Conservation (phyloP, 1,284 basidiomycete genomes). For the Acaromyces ingoldii region DNA sequence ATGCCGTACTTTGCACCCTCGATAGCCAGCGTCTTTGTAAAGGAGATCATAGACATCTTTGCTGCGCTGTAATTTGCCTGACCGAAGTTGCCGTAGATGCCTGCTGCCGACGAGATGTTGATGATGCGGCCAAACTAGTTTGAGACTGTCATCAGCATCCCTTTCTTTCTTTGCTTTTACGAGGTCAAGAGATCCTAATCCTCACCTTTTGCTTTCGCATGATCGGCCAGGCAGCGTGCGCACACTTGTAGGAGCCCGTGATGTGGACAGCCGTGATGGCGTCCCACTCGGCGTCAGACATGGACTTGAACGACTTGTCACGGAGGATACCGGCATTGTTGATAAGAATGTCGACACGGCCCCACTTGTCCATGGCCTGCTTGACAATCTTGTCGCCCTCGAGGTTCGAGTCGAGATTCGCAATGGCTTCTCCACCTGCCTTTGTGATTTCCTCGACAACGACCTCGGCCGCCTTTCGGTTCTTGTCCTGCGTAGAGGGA, state of each 20-base stretch:
- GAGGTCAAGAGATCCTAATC: background rate
- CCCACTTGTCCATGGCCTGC: slow-evolving; percentile 81
- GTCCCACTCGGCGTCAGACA: slow-evolving; percentile 54
- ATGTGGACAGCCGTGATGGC: slow-evolving; percentile 77
- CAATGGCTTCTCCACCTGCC: slow-evolving; percentile 59
- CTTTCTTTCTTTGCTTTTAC: background rate
- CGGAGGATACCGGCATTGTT: slow-evolving; percentile 97
- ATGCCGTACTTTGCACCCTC: slow-evolving; percentile 94
- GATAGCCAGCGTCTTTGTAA: slow-evolving; percentile 78
- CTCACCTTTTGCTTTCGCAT: slow-evolving; percentile 75
- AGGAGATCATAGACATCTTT: slow-evolving; percentile 55
- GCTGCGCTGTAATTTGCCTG: slow-evolving; percentile 73
- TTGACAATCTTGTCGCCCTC: slow-evolving; percentile 84
- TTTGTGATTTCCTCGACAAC: slow-evolving; percentile 84
- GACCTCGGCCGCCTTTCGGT: slow-evolving; percentile 77
- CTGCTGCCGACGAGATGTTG: slow-evolving; percentile 52
- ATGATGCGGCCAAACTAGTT: slow-evolving; percentile 42
- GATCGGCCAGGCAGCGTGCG: slow-evolving; percentile 91
- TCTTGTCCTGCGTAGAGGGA: slow-evolving; percentile 78
- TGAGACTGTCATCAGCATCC: background rate
- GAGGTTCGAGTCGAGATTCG: slow-evolving; percentile 80
- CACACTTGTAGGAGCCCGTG: slow-evolving; percentile 90
- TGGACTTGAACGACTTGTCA: slow-evolving; percentile 55
- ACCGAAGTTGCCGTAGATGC: slow-evolving; percentile 77
- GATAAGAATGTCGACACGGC: slow-evolving; percentile 62